These are phyloP conservation scores for Aspergillus ellipticus DNA, from an alignment of 495 filamentous ascomycete species.

Conservation along the genomic window DNA sequence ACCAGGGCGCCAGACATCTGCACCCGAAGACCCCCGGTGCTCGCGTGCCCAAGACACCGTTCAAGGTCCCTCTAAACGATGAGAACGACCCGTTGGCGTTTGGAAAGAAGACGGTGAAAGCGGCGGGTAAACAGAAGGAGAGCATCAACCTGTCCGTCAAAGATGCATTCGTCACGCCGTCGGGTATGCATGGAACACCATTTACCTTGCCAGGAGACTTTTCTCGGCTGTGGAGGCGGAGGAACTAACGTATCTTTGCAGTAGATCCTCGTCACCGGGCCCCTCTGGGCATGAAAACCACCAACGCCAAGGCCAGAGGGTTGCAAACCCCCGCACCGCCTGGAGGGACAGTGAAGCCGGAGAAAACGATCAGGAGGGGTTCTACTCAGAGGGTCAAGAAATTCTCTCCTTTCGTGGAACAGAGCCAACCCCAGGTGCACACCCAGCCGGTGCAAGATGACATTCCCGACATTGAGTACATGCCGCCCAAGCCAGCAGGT, in stretches of 20 bases:
- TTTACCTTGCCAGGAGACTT: neutral
- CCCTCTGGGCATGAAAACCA: slow-evolving; percentile 87
- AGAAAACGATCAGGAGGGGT: slow-evolving; percentile 45
- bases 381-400: slow-evolving; percentile 51
- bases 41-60: slow-evolving; percentile 76
- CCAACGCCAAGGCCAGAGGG: slow-evolving; percentile 80
- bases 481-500: slow-evolving; percentile 63
- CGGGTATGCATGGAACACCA: slow-evolving; percentile 51
- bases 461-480: slow-evolving; percentile 70
- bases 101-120: slow-evolving; percentile 61
- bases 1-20: slow-evolving; percentile 58
- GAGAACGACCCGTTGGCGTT: slow-evolving; percentile 71
- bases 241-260: slow-evolving; percentile 23
- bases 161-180: slow-evolving; percentile 76
- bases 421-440: slow-evolving; percentile 28
- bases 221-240: neutral
- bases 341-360: slow-evolving; percentile 39
- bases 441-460: slow-evolving; percentile 51
- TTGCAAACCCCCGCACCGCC: slow-evolving; percentile 59
- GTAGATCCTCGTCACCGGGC: slow-evolving; percentile 69
- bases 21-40: slow-evolving; percentile 76
- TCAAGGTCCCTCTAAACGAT: slow-evolving; percentile 79
- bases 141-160: slow-evolving; percentile 58
- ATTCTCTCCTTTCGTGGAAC: slow-evolving; percentile 35
- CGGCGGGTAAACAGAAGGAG: slow-evolving; percentile 60